phyloP scores from a whole-genome alignment of 225 moss, liverwort and hornwort species.

The Antitrichia curtipendula region DNA sequence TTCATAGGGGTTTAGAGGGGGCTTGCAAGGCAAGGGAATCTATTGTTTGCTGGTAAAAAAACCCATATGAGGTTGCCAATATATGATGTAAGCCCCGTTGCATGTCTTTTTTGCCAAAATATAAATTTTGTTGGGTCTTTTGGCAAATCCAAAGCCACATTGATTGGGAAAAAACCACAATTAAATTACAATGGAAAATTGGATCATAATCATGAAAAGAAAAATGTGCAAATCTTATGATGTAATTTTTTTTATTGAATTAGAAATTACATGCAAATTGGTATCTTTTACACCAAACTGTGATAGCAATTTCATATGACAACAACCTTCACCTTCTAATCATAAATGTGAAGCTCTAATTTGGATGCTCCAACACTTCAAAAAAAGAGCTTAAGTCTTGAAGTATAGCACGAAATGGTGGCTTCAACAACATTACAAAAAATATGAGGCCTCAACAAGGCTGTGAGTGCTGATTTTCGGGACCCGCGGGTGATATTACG shows the following conservation, averaged over 20 bases:
- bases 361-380: neutral
- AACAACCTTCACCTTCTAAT: neutral
- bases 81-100: rapidly evolving
- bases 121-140: rapidly evolving
- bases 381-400: neutral
- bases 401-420: neutral
- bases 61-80: rapidly evolving
- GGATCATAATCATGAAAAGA: rapidly evolving
- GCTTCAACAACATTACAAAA: too few relatives aligned
- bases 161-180: neutral
- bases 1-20: rapidly evolving
- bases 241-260: neutral
- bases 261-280: neutral
- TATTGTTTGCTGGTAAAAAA: neutral
- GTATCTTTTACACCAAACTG: neutral
- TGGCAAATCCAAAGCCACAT: neutral
- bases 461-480: too few relatives aligned
- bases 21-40: rapidly evolving
- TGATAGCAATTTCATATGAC: rapidly evolving
- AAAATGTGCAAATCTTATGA: neutral
- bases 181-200: neutral
- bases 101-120: neutral
- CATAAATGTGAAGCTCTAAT: neutral
- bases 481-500: too few relatives aligned
- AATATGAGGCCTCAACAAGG: too few relatives aligned